Evolutionary conservation across 1,284 basidiomycete species (phyloP).

Genomic region (Crucibulum parvulum): DNA sequence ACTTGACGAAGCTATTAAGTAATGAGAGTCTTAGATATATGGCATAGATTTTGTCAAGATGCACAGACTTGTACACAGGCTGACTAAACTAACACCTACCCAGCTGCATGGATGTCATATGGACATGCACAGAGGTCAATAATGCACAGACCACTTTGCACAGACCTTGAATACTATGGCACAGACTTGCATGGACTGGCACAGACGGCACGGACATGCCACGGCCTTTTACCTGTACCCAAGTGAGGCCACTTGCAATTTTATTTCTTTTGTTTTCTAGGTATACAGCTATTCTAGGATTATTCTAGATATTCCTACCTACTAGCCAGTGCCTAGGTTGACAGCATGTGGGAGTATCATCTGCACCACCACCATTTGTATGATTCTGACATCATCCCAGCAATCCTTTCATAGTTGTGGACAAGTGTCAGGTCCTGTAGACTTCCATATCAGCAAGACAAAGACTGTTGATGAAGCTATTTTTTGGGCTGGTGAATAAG

Average conservation of each 20-base stretch:
- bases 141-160: not conserved
- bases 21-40: not conserved
- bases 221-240: not conserved
- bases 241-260: no score
- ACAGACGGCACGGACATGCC: not conserved
- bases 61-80: not conserved
- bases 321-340: no score
- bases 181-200: not conserved
- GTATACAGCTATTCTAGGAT: no score
- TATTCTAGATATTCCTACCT: no score
- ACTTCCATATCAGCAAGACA: constrained; percentile 7
- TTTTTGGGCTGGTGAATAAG: constrained; percentile 2
- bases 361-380: no score
- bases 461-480: constrained; percentile 5
- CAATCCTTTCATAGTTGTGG: no score
- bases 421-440: constrained; percentile 3
- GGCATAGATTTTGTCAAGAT: not conserved
- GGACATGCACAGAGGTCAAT: not conserved
- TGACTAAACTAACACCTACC: not conserved
- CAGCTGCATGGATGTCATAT: not conserved
- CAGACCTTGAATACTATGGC: not conserved
- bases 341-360: no score
- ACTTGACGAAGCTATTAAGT: not conserved
- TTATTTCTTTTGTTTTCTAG: no score
- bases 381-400: no score